Evolutionary conservation across 2,329 filamentous ascomycete species (phyloP).

Genomic region (Fusarium albosuccineum): DNA sequence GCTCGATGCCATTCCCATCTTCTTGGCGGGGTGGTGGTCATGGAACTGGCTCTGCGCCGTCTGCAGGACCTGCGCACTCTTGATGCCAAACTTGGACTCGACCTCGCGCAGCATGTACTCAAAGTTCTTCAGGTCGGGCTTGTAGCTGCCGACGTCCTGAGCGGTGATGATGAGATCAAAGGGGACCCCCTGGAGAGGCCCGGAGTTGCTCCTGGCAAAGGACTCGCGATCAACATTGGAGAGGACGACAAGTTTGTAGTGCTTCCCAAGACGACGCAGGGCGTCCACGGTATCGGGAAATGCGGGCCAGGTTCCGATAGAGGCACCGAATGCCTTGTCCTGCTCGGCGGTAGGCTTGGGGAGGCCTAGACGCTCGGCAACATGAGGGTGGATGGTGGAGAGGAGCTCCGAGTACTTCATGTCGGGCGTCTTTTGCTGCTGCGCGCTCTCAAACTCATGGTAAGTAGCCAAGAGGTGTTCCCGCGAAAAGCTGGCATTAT

Average conservation of each 20-base stretch:
- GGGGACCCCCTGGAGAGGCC: conserved; percentile 61
- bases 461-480: conserved; percentile 57
- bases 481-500: conserved; percentile 48
- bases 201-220: conserved; percentile 59
- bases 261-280: conserved; percentile 61
- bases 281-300: conserved; percentile 71
- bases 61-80: conserved; percentile 69
- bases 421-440: conserved; percentile 68
- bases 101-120: conserved; percentile 71
- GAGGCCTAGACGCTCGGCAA: conserved; percentile 60
- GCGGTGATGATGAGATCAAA: conserved; percentile 77
- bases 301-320: conserved; percentile 67
- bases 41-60: conserved; percentile 78
- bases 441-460: conserved; percentile 60
- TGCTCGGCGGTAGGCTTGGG: conserved; percentile 53
- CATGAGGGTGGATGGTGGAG: conserved; percentile 58
- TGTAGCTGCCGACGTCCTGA: conserved; percentile 78
- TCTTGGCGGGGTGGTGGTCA: conserved; percentile 75
- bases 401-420: conserved; percentile 73
- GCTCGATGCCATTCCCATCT: conserved; percentile 67
- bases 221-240: conserved; percentile 69
- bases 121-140: conserved; percentile 76
- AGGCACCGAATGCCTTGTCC: conserved; percentile 63
- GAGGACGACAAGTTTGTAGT: conserved; percentile 70
- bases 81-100: conserved; percentile 66